phyloP scores from a whole-genome alignment of 2,329 filamentous ascomycete genomes.

The Ophiostoma populinum region DNA sequence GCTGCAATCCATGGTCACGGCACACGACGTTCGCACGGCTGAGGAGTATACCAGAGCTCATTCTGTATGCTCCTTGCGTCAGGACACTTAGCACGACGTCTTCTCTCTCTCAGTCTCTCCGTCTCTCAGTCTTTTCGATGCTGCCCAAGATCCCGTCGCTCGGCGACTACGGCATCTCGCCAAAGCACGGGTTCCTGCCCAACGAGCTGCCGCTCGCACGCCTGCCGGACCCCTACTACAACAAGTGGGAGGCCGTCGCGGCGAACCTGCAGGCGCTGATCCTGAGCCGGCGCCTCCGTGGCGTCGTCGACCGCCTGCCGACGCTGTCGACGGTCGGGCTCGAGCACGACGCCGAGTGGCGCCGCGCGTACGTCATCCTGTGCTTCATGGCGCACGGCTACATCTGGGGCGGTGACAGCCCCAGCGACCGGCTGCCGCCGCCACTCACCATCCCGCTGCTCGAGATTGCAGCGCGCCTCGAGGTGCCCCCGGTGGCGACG shows the following conservation, averaged over 20 bases:
- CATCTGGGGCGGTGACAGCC: slow-evolving; percentile 78
- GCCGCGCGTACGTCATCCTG: slow-evolving; percentile 76
- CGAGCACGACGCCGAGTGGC: slow-evolving; percentile 76
- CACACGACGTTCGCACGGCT: slow-evolving; percentile 32
- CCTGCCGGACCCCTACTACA: slow-evolving; percentile 81
- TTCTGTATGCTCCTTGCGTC: slow-evolving; percentile 50
- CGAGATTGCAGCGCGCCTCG: slow-evolving; percentile 56
- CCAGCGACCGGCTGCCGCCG: slow-evolving; percentile 61
- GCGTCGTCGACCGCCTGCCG: slow-evolving; percentile 64
- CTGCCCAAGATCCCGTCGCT: slow-evolving; percentile 44
- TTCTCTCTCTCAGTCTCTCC: not conserved
- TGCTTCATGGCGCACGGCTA: slow-evolving; percentile 89
- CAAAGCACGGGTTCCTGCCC: slow-evolving; percentile 73
- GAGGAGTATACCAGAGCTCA: slow-evolving; percentile 41
- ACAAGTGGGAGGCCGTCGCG: slow-evolving; percentile 79
- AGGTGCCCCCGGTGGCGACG: slow-evolving; percentile 82
- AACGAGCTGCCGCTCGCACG: slow-evolving; percentile 60
- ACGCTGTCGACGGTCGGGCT: slow-evolving; percentile 70
- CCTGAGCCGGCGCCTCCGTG: slow-evolving; percentile 65
- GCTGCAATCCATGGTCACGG: slow-evolving; percentile 24
- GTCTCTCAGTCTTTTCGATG: slow-evolving; percentile 21
- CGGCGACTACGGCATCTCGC: slow-evolving; percentile 65
- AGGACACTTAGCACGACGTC: too few species aligned
- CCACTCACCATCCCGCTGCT: slow-evolving; percentile 72
- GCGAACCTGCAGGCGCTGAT: slow-evolving; percentile 77